These are phyloP conservation scores for Arthrobotrys megalospora DNA, from an alignment of 2,329 filamentous ascomycete species.

Conservation along the genomic window DNA sequence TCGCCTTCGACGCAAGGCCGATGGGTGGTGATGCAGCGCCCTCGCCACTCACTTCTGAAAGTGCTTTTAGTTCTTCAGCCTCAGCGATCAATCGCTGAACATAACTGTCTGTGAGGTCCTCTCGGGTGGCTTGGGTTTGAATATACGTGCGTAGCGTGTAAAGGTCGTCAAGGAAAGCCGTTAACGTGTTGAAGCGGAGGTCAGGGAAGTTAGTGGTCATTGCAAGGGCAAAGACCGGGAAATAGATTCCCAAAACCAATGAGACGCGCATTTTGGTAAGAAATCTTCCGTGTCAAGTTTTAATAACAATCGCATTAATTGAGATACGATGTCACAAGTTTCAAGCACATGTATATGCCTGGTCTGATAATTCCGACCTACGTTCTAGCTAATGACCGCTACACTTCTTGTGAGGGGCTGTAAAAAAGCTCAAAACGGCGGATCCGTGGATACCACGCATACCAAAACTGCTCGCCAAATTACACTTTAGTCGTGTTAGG, in stretches of 20 bases:
- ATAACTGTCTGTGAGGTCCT: slow-evolving; percentile 21
- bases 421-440: no score
- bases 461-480: no score
- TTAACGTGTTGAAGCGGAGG: slow-evolving; percentile 13
- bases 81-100: slow-evolving; percentile 15
- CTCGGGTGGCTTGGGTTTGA: slow-evolving; percentile 2
- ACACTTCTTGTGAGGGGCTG: no score
- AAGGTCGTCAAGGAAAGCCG: slow-evolving; percentile 26
- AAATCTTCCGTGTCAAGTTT: no score
- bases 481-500: no score
- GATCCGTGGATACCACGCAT: no score
- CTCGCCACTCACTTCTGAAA: not conserved
- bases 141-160: slow-evolving; percentile 21
- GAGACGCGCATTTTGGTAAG: not conserved
- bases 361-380: no score
- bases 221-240: not conserved
- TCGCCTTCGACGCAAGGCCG: not conserved
- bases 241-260: not conserved
- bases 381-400: no score
- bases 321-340: no score
- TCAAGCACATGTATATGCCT: no score
- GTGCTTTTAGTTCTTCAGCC: not conserved
- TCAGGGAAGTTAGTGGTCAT: not conserved
- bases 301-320: no score
- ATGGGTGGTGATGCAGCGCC: not conserved